Evolutionary conservation across 768 basidiomycete species (phyloP).

Genomic region (Podaxis sp.): DNA sequence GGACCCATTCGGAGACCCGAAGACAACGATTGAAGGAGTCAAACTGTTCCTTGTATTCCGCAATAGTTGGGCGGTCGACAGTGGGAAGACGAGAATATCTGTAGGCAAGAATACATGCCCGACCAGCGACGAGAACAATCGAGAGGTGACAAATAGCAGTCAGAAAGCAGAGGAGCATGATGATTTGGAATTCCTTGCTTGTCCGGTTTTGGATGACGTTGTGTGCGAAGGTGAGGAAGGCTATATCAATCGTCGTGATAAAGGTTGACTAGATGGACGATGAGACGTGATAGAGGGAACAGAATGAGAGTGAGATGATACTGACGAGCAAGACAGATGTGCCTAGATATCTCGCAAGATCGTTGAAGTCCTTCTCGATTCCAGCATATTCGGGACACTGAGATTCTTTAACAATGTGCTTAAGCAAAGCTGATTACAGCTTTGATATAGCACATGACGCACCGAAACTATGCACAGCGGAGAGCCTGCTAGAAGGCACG

Average conservation of each 20-base stretch:
- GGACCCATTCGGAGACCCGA: neutral
- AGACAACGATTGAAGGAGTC: neutral
- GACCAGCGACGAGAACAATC: conserved; percentile 5
- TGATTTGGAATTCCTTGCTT: neutral
- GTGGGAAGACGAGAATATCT: neutral
- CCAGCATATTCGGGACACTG: neutral
- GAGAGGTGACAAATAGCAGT: neutral
- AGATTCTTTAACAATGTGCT: neutral
- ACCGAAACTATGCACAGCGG: neutral
- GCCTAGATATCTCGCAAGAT: neutral
- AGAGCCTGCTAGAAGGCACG: neutral
- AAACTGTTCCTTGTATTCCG: neutral
- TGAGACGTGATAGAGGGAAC: neutral
- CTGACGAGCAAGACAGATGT: conserved; percentile 2
- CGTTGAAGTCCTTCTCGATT: neutral
- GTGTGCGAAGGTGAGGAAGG: conserved; percentile 7
- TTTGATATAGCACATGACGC: neutral
- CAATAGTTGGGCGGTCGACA: neutral
- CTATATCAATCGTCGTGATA: neutral
- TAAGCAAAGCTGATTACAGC: neutral
- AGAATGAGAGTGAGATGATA: neutral
- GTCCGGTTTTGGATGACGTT: neutral
- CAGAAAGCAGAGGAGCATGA: conserved; percentile 3
- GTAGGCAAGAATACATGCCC: conserved; percentile 2
- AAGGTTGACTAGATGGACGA: neutral